Evolutionary conservation across 2,329 filamentous ascomycete genomes (phyloP).

Genomic region (Claviceps purpurea): DNA sequence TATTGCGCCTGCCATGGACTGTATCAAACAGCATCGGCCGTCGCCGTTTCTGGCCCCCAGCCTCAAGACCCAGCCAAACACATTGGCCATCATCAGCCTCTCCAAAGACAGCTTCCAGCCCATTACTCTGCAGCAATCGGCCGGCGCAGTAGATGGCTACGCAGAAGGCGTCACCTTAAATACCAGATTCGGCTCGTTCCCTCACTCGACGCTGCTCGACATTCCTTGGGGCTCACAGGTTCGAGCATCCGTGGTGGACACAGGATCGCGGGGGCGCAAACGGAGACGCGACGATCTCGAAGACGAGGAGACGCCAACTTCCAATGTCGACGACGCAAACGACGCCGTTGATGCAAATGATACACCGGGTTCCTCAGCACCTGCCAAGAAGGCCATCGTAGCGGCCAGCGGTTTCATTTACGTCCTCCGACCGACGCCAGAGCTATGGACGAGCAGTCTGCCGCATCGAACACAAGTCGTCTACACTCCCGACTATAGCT

Average conservation of each 20-base stretch:
- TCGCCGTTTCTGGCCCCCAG: constrained; percentile 75
- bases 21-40: constrained; percentile 6
- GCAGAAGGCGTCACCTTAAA: constrained; percentile 70
- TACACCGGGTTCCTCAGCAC: constrained; percentile 18
- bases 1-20: neutral
- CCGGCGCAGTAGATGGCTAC: constrained; percentile 56
- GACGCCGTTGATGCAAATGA: constrained; percentile 7
- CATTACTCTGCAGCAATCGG: constrained; percentile 50
- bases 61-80: constrained; percentile 44
- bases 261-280: constrained; percentile 71
- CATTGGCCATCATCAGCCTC: constrained; percentile 73
- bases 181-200: constrained; percentile 86
- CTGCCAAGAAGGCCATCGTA: constrained; percentile 34
- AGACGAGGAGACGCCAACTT: constrained; percentile 29
- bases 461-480: constrained; percentile 78
- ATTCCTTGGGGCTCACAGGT: constrained; percentile 88
- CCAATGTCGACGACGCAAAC: constrained; percentile 20
- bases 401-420: constrained; percentile 62
- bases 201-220: constrained; percentile 62
- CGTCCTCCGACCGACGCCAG: constrained; percentile 64
- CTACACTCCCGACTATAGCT: constrained; percentile 79
- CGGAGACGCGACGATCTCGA: constrained; percentile 34
- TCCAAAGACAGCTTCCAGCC: constrained; percentile 77
- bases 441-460: constrained; percentile 68
- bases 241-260: constrained; percentile 78